These are phyloP conservation scores for Reutealis trisperma DNA, from an alignment of 345 rosid genomes.

Conservation along the genomic window DNA sequence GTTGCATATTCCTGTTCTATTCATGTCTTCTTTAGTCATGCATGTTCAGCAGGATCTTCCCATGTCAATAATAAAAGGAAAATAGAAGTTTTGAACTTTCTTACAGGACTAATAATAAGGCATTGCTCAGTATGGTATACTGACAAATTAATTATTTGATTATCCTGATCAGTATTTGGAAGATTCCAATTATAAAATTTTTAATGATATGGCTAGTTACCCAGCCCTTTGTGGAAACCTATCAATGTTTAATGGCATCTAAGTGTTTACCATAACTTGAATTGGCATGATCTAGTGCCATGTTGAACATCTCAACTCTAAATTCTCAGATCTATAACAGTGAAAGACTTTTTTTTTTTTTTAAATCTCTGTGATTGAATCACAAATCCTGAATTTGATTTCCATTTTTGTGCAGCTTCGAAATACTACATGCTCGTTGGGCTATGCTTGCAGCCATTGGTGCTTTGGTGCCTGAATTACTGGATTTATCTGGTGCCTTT, in stretches of 20 bases:
- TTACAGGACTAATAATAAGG: background rate
- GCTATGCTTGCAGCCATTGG: slow-evolving; percentile 97
- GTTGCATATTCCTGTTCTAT: slow-evolving; percentile 10
- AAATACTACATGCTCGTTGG: slow-evolving; percentile 96
- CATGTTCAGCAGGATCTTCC: background rate
- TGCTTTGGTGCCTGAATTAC: slow-evolving; percentile 76
- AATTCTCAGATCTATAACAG: background rate
- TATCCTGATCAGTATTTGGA: background rate
- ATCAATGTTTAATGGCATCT: background rate
- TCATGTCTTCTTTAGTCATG: background rate
- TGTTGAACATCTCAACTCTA: background rate
- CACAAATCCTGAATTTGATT: background rate
- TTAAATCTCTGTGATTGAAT: background rate
- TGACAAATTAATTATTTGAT: background rate
- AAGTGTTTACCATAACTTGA: background rate
- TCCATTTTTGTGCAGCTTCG: slow-evolving; percentile 58
- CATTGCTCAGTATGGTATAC: background rate
- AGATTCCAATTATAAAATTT: background rate
- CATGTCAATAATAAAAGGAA: background rate
- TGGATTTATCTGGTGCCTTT: slow-evolving; percentile 67
- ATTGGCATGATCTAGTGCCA: background rate
- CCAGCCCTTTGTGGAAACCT: background rate
- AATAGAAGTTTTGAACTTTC: background rate
- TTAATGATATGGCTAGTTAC: background rate
- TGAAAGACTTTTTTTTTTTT: background rate